These are phyloP conservation scores for Termitomyces titanicus DNA, from an alignment of 768 basidiomycete species.

Conservation along the genomic window DNA sequence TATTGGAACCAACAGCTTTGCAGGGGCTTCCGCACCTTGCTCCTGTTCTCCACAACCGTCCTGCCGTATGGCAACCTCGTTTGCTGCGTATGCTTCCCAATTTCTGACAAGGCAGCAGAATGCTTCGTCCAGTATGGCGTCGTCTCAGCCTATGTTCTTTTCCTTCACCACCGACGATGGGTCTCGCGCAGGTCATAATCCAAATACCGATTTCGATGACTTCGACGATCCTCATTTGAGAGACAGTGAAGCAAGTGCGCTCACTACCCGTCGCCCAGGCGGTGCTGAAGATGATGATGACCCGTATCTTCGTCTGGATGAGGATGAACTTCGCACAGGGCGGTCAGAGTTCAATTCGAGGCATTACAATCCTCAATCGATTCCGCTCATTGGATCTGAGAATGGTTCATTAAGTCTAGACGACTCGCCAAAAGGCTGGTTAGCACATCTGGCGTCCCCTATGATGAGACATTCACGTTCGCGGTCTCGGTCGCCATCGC, in stretches of 20 bases:
- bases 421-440: constrained; percentile 54
- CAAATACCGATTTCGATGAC: constrained; percentile 61
- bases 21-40: constrained; percentile 11
- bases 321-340: constrained; percentile 46
- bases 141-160: constrained; percentile 83
- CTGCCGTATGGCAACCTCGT: constrained; percentile 56
- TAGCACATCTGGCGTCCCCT: constrained; percentile 73
- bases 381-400: constrained; percentile 36
- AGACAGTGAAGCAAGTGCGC: constrained; percentile 31
- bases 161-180: constrained; percentile 80
- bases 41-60: constrained; percentile 14
- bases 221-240: constrained; percentile 74
- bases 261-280: constrained; percentile 24
- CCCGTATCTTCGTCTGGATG: constrained; percentile 76
- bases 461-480: constrained; percentile 39
- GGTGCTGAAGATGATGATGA: constrained; percentile 57
- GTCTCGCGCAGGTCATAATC: constrained; percentile 44
- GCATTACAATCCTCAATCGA: constrained; percentile 28
- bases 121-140: constrained; percentile 46
- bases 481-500: constrained; percentile 34
- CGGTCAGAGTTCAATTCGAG: constrained; percentile 24
- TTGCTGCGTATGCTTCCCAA: constrained; percentile 80
- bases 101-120: constrained; percentile 62
- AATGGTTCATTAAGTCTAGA: constrained; percentile 27
- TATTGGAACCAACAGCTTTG: constrained; percentile 17